Evolutionary conservation across 495 filamentous ascomycete species (phyloP), one percentile per base, ranked within the genome.

Genomic region (Trichoderma virens): DNA sequence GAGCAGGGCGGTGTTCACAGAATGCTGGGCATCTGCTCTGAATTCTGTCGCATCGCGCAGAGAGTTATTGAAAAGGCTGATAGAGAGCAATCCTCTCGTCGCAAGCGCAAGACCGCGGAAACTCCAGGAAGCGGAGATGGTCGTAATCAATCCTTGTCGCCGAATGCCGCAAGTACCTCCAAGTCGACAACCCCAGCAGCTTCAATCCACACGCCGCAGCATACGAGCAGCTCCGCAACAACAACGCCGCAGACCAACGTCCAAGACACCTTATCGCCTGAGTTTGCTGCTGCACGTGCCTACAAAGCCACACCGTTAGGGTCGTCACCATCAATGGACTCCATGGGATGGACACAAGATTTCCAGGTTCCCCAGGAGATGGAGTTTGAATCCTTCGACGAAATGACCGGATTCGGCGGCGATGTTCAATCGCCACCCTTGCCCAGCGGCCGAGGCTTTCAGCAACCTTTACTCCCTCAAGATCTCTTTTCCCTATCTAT

Each of bases 401-500:
- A 85, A 41, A 69, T 83, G 62, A 76, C 78, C 0, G 75, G 76
- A 11, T 80, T 80, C 34, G 20, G 73, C 67, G 77, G 65, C 18
- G 71, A 72, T 41, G 69, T 74, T 69, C 69, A 74, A 67, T 76
- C 75, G 30, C 74, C 80, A 18, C 74, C 83, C 2, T 2, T 71
- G 30, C 59, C 62, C 34, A 51, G 66, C 5, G 69, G 67, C n/a
- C 35, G 39, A 2, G 51, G 65, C 14, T 74, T 71, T 71, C 91
- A 97, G 71, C 92, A 97, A 67, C 92, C 93, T 1, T 91, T 96
- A 70, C 88, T 98, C 54, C 94, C 94, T n/a, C 92, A 93, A 69
- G 95, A 98, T 79, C 76, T 98, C 61, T 98, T 93, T 90, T 89
- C 92, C 73, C 88, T 97, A 85, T 90, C 92, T 11, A 95, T 96